Evolutionary conservation across 768 basidiomycete genomes (phyloP), one percentile per base, ranked within the genome.

Genomic region (Lepiota brunneoincarnata): DNA sequence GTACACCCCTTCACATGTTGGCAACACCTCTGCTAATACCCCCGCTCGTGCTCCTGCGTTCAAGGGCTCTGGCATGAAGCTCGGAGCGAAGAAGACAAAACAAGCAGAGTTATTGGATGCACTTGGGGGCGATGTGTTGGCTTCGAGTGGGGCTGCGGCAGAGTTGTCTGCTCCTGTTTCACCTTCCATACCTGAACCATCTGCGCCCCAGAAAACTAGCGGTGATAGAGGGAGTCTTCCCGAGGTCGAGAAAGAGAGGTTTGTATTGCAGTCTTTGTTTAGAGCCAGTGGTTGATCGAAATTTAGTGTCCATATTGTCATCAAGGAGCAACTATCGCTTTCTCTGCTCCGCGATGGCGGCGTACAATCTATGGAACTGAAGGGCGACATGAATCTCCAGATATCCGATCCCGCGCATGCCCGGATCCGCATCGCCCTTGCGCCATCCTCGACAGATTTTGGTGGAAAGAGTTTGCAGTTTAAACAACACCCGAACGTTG

Each of bases 401-500:
- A 88, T 98, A 57, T 73, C 89, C 12, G 93, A 95, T 56, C 70
- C 90, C 0, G 75, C 81, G n/a, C 70, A 82, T 18, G 79, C 89
- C 3, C 86, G 88, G 57, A 70, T 97, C 64, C 82, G 81, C 45
- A 75, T 98, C 51, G 72, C 75, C 14, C 81, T 98, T 20, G 71
- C 78, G 0, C 71, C 82, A 0, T 71, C 82, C 15, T 69, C 80
- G 12, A 73, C 75, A 10, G 81, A 84, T 57, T 81, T 86, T 54
- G 84, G 79, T 51, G 81, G 79, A 46, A 74, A 75, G 52, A 85
- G 80, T 36, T 71, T 98, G 39, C 93, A 96, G 68, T 97, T 96
- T 81, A 98, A 98, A 71, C 93, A 97, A 61, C 97, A 98, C 63
- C 96, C 96, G 6, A 88, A 97, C 56, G 90, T 98, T 12, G 89